Conservation (phyloP, 2,329 filamentous ascomycete species). For the Diaporthe ampelina region DNA sequence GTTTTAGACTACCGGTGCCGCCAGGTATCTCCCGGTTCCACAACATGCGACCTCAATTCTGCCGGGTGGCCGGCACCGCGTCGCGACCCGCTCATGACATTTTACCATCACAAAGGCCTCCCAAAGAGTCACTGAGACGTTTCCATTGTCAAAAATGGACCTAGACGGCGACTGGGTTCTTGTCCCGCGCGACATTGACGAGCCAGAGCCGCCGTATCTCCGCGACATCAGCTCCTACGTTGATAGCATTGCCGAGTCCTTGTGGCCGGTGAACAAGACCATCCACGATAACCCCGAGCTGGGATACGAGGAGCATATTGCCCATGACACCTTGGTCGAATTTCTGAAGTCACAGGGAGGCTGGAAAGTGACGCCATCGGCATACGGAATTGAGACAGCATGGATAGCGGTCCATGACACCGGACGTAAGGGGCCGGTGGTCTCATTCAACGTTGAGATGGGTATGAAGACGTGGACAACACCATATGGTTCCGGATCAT, state of each 20-base stretch:
- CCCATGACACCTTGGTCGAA: slow-evolving; percentile 63
- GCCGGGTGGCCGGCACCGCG: not conserved
- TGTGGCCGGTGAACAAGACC: slow-evolving; percentile 62
- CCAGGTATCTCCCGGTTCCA: not conserved
- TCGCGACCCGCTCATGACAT: not conserved
- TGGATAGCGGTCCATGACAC: slow-evolving; percentile 65
- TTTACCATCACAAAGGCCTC: not conserved
- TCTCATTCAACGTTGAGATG: slow-evolving; percentile 64
- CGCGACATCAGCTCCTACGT: slow-evolving; percentile 55
- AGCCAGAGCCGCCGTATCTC: slow-evolving; percentile 44
- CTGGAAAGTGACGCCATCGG: slow-evolving; percentile 66
- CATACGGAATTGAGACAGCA: slow-evolving; percentile 65
- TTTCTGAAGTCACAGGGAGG: slow-evolving; percentile 59
- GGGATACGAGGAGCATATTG: slow-evolving; percentile 61
- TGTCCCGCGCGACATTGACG: not conserved
- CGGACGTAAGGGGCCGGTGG: slow-evolving; percentile 59
- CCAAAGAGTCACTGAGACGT: not conserved
- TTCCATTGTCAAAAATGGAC: not conserved
- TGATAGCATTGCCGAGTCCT: slow-evolving; percentile 53
- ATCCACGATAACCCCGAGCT: slow-evolving; percentile 67
- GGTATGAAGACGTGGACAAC: slow-evolving; percentile 46
- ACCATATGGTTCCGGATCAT: rapidly evolving
- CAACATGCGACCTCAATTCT: slow-evolving; percentile 5
- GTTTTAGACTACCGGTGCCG: slow-evolving; percentile 16
- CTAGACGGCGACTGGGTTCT: slow-evolving; percentile 20